Conservation (phyloP, 305 asterid genomes). For the Withania somnifera region DNA sequence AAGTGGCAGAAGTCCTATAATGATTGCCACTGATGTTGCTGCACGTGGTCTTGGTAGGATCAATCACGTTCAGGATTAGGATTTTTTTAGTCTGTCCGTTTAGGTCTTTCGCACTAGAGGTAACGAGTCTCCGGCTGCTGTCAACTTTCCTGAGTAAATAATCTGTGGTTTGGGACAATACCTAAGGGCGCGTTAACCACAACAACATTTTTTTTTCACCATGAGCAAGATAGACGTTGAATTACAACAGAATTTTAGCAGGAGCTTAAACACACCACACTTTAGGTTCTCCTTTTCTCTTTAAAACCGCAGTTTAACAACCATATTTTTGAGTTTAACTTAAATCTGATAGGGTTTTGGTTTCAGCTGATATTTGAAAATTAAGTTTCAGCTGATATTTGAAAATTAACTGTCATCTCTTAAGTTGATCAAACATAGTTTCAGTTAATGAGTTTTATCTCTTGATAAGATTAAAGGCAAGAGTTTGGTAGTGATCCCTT, state of each 20-base stretch:
- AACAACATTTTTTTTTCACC: not conserved
- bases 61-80: slow-evolving; percentile 49
- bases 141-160: slow-evolving; percentile 45
- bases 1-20: slow-evolving; percentile 79
- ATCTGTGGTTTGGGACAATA: slow-evolving; percentile 46
- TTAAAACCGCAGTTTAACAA: not conserved
- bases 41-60: slow-evolving; percentile 98
- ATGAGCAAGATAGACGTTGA: not conserved
- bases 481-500: not conserved
- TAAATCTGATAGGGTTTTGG: not conserved
- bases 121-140: slow-evolving; percentile 85
- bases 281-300: not conserved
- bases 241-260: not conserved
- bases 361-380: not conserved
- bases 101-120: slow-evolving; percentile 21
- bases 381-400: too few species aligned
- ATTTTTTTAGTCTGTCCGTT: slow-evolving; percentile 27
- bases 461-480: not conserved
- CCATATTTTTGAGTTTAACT: not conserved
- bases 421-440: not conserved
- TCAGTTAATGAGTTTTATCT: not conserved
- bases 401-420: not conserved
- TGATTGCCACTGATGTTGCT: slow-evolving; percentile 98
- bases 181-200: slow-evolving; percentile 10
- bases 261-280: not conserved